Evolutionary conservation across 306 rosid species (phyloP), one percentile per base, ranked within the genome.

Genomic region (Psophocarpus tetragonolobus): DNA sequence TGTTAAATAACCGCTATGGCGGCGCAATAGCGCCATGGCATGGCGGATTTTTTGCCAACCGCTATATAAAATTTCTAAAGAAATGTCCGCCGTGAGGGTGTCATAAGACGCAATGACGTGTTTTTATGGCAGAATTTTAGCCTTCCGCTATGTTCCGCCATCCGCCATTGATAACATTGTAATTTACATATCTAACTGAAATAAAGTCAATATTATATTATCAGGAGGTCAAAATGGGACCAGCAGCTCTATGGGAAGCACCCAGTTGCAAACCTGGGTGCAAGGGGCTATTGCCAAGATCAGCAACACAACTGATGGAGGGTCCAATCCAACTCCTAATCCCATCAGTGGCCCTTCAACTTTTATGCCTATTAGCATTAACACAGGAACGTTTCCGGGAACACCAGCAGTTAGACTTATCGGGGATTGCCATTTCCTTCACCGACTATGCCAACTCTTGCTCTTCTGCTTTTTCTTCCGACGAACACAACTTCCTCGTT

Each of bases 371-470:
- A 92, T 95, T 60, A 95, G 99, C 84, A 91, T 95, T 67, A 95
- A 95, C 79, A 95, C 99, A 3, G 99, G 99, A 87, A 95, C 99
- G 27, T 95, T 95, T 82, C 99, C 99, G 30, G 99, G 99, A 78
- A 95, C 99, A 78, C 99, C 99, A 35, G 99, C 99, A 6, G 99
- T 95, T 64, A 88, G 99, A 87, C 97, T 95, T 71, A 91, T 95
- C 63, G 99, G 99, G 79, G 99, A 95, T 81, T 92, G 99, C 64
- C 98, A 95, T 84, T 95, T 95, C 89, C 94, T 95, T 72, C 99
- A 95, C 77, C 84, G 99, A 72, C 84, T 95, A 36, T 95, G 99
- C 87, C 99, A 95, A 84, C 96, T 95, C 76, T 81, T 95, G 86
- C 96, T 95, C 58, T 95, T 95, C 83, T 95, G 99, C 83, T 95